Evolutionary conservation across 805 yeast genomes (phyloP).

Genomic region (Sugiyamaella marilandica): DNA sequence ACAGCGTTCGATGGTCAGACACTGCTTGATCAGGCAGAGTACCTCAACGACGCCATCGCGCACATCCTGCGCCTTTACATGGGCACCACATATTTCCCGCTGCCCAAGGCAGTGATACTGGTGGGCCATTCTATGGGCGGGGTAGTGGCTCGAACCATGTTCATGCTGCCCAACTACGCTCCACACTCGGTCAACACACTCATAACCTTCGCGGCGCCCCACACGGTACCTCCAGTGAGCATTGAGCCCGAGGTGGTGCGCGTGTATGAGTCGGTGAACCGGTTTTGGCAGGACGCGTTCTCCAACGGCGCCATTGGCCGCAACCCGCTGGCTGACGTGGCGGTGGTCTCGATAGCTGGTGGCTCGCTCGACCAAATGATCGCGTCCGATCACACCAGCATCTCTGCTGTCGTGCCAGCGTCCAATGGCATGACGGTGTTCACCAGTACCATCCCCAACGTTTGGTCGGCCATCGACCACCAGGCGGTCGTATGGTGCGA

Average conservation of each 20-base stretch:
- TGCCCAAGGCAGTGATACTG: slow-evolving; percentile 67
- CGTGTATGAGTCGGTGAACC: slow-evolving; percentile 67
- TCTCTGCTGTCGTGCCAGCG: slow-evolving; percentile 66
- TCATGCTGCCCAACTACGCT: slow-evolving; percentile 70
- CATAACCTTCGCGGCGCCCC: slow-evolving; percentile 85
- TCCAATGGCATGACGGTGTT: slow-evolving; percentile 76
- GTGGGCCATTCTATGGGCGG: slow-evolving; percentile 98
- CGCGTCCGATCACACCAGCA: slow-evolving; percentile 85
- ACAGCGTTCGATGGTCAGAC: slow-evolving; percentile 96
- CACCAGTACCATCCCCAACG: slow-evolving; percentile 81
- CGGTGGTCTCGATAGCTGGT: slow-evolving; percentile 84
- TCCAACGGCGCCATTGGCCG: slow-evolving; percentile 37
- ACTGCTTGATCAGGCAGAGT: slow-evolving; percentile 88
- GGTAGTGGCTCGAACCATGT: slow-evolving; percentile 79
- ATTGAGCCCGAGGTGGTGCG: slow-evolving; percentile 83
- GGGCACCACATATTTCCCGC: slow-evolving; percentile 24
- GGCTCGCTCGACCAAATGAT: slow-evolving; percentile 72
- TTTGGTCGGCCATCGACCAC: slow-evolving; percentile 94
- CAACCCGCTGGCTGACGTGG: slow-evolving; percentile 49
- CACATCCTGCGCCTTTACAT: slow-evolving; percentile 69
- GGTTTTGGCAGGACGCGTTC: slow-evolving; percentile 72
- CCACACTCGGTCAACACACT: slow-evolving; percentile 75
- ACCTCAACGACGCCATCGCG: slow-evolving; percentile 76
- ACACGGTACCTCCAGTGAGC: slow-evolving; percentile 85
- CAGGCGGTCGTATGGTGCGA: slow-evolving; percentile 96